Conservation (phyloP, 2,329 filamentous ascomycete species). For the Penicillium brasilianum region DNA sequence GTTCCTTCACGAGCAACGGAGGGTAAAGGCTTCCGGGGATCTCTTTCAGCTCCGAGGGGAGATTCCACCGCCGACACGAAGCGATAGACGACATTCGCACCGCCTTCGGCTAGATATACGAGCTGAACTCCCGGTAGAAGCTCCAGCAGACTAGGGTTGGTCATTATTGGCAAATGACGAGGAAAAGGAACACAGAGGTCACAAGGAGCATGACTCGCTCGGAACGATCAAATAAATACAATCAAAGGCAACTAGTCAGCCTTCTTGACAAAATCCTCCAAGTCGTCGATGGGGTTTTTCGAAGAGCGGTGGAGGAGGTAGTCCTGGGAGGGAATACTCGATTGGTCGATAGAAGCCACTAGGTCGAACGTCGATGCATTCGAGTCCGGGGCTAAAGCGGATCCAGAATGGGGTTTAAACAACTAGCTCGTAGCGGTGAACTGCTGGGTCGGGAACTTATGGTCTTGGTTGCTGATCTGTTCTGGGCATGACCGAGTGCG, state of each 20-base stretch:
- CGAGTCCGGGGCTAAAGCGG: constrained; percentile 6
- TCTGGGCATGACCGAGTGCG: not conserved
- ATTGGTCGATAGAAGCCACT: constrained; percentile 17
- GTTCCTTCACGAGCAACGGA: constrained; percentile 25
- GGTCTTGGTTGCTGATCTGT: not conserved
- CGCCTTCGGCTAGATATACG: constrained; percentile 67
- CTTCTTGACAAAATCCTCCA: not conserved
- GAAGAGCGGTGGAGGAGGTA: constrained; percentile 4
- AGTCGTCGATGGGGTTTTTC: not conserved
- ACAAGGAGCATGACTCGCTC: constrained; percentile 10
- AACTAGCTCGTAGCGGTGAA: not conserved
- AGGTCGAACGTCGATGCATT: constrained; percentile 5
- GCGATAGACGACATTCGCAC: constrained; percentile 76
- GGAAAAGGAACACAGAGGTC: not conserved
- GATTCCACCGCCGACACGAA: constrained; percentile 51
- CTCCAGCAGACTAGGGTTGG: constrained; percentile 40
- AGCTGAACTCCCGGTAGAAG: constrained; percentile 43
- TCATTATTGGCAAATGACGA: constrained; percentile 36
- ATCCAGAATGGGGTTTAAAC: not conserved
- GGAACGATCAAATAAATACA: not conserved
- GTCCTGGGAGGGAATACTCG: not conserved
- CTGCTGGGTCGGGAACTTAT: not conserved
- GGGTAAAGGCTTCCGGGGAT: constrained; percentile 22
- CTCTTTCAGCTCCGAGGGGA: constrained; percentile 34
- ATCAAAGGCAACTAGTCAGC: not conserved